These are phyloP conservation scores for Vicia faba DNA, from an alignment of 306 rosid genomes.

Conservation along the genomic window DNA sequence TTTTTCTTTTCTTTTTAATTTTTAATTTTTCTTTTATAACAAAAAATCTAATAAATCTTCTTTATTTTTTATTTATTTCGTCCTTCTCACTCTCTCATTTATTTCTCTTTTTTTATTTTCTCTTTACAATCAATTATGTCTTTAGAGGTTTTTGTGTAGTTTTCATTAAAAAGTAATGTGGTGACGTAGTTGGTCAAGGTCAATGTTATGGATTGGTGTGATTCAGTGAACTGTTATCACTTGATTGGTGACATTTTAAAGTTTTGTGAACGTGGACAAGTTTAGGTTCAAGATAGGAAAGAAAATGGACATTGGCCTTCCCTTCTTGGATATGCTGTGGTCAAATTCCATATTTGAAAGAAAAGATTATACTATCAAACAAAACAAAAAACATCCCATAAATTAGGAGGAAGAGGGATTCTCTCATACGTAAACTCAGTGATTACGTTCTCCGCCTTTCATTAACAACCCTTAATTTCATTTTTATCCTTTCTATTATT, in stretches of 20 bases:
- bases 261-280: conserved; percentile 59
- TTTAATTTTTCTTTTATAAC: no score
- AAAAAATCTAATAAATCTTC: no score
- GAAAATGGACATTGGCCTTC: neutral
- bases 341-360: conserved; percentile 32
- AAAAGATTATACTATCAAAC: neutral
- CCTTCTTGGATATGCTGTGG: conserved; percentile 3
- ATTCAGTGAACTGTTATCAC: conserved; percentile 41
- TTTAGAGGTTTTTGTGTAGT: conserved; percentile 13
- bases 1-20: no score
- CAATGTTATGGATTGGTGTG: conserved; percentile 41
- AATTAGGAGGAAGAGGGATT: conserved; percentile 17
- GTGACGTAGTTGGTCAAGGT: conserved; percentile 45
- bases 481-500: neutral
- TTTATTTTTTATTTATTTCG: no score
- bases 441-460: neutral
- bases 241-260: conserved; percentile 33
- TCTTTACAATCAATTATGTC: no score
- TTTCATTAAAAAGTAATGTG: conserved; percentile 16
- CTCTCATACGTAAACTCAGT: neutral
- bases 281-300: conserved; percentile 27
- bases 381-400: neutral
- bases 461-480: neutral
- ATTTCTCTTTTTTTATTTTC: no score
- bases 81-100: no score